Conservation (phyloP, 768 basidiomycete genomes). For the Suillus placidus region DNA sequence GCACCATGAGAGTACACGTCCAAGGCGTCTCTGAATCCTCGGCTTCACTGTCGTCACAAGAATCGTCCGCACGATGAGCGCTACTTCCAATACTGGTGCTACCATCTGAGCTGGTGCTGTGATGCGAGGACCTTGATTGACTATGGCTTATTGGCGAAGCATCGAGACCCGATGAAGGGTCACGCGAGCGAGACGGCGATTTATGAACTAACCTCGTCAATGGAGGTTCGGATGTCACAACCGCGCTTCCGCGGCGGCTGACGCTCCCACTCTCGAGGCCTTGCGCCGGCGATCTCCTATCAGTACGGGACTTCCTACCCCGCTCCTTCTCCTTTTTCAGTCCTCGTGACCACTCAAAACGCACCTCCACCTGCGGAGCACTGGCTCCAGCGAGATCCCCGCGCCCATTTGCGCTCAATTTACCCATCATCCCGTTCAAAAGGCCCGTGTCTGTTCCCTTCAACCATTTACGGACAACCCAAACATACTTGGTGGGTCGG, state of each 20-base stretch:
- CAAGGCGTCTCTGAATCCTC: constrained; percentile 98
- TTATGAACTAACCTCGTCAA: constrained; percentile 14
- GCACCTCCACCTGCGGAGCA: constrained; percentile 56
- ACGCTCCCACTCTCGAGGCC: constrained; percentile 17
- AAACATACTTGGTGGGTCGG: constrained; percentile 61
- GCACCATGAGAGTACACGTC: constrained; percentile 81
- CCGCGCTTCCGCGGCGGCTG: constrained; percentile 23
- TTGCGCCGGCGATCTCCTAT: constrained; percentile 17
- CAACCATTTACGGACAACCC: constrained; percentile 77
- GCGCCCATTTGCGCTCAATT: constrained; percentile 34
- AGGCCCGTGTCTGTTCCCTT: constrained; percentile 56
- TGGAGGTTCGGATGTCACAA: constrained; percentile 11
- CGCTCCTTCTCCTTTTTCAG: constrained; percentile 25
- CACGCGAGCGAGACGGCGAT: constrained; percentile 14
- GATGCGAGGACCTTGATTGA: constrained; percentile 44
- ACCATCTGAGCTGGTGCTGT: constrained; percentile 40
- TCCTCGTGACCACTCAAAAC: constrained; percentile 76
- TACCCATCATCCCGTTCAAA: constrained; percentile 47
- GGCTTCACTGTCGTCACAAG: constrained; percentile 85
- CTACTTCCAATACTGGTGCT: constrained; percentile 27
- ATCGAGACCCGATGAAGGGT: constrained; percentile 7
- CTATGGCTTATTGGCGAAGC: constrained; percentile 28
- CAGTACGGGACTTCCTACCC: constrained; percentile 23
- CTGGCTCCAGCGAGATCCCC: constrained; percentile 22
- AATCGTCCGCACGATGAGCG: constrained; percentile 39